These are phyloP conservation scores for Trifolium subterraneum DNA, from an alignment of 306 rosid species.

Conservation along the genomic window DNA sequence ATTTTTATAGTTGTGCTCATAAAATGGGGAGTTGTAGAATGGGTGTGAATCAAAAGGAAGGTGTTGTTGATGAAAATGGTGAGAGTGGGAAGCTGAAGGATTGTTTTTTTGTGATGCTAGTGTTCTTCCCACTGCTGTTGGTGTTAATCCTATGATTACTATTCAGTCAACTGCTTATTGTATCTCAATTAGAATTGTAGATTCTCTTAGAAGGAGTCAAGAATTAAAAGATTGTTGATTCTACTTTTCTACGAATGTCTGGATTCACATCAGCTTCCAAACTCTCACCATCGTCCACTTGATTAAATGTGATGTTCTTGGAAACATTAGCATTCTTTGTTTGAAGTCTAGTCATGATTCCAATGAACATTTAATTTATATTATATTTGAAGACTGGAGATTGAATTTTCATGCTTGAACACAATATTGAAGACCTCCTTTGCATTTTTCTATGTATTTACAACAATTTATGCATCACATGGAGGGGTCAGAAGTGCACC, in stretches of 20 bases:
- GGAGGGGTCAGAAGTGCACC: conserved; percentile 87
- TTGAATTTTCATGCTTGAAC: too few relatives aligned
- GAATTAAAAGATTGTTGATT: not conserved
- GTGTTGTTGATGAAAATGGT: conserved; percentile 73
- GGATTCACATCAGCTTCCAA: too few relatives aligned
- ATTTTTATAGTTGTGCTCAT: conserved; percentile 61
- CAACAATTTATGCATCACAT: too few relatives aligned
- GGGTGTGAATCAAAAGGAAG: conserved; percentile 67
- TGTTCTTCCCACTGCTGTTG: conserved; percentile 78
- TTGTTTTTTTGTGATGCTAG: conserved; percentile 78
- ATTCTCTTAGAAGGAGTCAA: conserved; percentile 22
- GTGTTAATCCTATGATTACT: conserved; percentile 90
- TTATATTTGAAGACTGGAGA: too few relatives aligned
- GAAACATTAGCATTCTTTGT: conserved; percentile 63
- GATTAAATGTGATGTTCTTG: conserved; percentile 70
- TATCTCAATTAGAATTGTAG: conserved; percentile 39
- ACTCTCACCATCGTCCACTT: too few relatives aligned
- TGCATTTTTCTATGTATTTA: too few relatives aligned
- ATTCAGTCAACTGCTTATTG: conserved; percentile 73
- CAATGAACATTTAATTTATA: conserved; percentile 74
- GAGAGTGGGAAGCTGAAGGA: conserved; percentile 84
- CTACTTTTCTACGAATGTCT: not conserved
- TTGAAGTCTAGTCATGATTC: conserved; percentile 67
- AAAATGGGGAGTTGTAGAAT: conserved; percentile 89
- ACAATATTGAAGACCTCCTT: too few relatives aligned